Conservation (phyloP, 2,329 filamentous ascomycete species). For the Ophiostoma fasciatum region DNA sequence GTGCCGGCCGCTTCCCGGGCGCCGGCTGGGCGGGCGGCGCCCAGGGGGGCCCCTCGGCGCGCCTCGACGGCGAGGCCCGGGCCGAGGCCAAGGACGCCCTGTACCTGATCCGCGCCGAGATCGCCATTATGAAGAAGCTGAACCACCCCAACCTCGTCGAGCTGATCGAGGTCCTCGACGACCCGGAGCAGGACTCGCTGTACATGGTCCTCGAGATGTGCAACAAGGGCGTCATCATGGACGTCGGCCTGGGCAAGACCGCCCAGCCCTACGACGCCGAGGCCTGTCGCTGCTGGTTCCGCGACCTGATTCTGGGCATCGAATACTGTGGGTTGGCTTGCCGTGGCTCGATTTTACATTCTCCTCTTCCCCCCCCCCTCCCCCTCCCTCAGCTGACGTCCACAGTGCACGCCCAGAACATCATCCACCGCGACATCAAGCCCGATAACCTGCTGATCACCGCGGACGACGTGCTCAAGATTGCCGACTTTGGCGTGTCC, state of each 20-base stretch:
- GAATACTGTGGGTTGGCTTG: slow-evolving; percentile 59
- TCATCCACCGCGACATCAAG: slow-evolving; percentile 95
- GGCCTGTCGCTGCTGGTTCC: slow-evolving; percentile 78
- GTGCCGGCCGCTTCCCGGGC: slow-evolving; percentile 37
- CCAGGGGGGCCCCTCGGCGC: slow-evolving; percentile 12
- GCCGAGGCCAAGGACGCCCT: slow-evolving; percentile 57
- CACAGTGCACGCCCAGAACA: slow-evolving; percentile 85
- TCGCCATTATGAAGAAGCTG: slow-evolving; percentile 98
- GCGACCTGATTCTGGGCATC: slow-evolving; percentile 85
- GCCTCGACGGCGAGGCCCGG: slow-evolving; percentile 24
- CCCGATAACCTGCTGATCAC: slow-evolving; percentile 90
- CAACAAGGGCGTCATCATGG: slow-evolving; percentile 95
- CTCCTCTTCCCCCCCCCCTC: too few species aligned
- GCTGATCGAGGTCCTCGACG: slow-evolving; percentile 86
- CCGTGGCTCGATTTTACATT: too few species aligned
- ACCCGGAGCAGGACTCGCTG: slow-evolving; percentile 85
- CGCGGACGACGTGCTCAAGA: slow-evolving; percentile 82
- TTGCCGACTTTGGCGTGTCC: slow-evolving; percentile 97
- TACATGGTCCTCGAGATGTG: slow-evolving; percentile 99
- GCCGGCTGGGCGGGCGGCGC: slow-evolving; percentile 6
- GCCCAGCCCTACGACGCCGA: slow-evolving; percentile 74
- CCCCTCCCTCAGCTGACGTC: background rate
- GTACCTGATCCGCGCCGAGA: slow-evolving; percentile 84
- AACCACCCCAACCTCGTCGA: slow-evolving; percentile 90
- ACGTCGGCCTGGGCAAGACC: slow-evolving; percentile 71